These are phyloP conservation scores for Colletotrichum musae DNA, from an alignment of 2,329 filamentous ascomycete genomes.

Conservation along the genomic window DNA sequence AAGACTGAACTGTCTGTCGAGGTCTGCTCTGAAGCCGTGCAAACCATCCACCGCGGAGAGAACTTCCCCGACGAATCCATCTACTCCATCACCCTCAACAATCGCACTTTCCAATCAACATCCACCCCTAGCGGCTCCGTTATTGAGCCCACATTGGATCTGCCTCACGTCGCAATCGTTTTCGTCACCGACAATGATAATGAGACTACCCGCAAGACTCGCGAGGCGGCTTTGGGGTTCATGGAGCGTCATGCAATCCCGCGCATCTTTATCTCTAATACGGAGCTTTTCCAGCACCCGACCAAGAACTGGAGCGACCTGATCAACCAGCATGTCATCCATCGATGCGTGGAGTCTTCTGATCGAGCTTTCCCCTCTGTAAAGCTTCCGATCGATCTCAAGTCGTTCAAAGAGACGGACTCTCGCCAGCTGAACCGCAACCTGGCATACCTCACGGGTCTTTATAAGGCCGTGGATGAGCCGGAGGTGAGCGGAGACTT, in stretches of 20 bases:
- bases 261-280: conserved; percentile 64
- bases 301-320: conserved; percentile 52
- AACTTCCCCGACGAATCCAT: conserved; percentile 47
- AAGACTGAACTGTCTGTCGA: conserved; percentile 52
- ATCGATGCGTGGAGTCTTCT: conserved; percentile 62
- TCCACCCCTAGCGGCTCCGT: conserved; percentile 53
- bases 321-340: conserved; percentile 59
- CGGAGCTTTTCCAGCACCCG: conserved; percentile 54
- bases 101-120: conserved; percentile 54
- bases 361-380: conserved; percentile 53
- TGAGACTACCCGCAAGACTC: conserved; percentile 53
- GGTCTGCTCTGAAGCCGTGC: conserved; percentile 59
- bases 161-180: conserved; percentile 66
- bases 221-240: conserved; percentile 60
- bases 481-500: conserved; percentile 1
- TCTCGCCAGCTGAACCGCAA: conserved; percentile 68
- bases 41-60: conserved; percentile 45
- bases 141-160: conserved; percentile 59
- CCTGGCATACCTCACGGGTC: conserved; percentile 63
- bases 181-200: conserved; percentile 62
- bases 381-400: conserved; percentile 63
- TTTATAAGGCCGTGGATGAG: conserved; percentile 46
- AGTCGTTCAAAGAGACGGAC: conserved; percentile 65
- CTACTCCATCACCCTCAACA: conserved; percentile 57
- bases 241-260: conserved; percentile 63